A percentile compares a stretch with the other conserved stretches of the same genome.
These are phyloP conservation scores for Aureobasidium sp. DNA, from an alignment of 2,329 filamentous ascomycete species.

Conservation along the genomic window DNA sequence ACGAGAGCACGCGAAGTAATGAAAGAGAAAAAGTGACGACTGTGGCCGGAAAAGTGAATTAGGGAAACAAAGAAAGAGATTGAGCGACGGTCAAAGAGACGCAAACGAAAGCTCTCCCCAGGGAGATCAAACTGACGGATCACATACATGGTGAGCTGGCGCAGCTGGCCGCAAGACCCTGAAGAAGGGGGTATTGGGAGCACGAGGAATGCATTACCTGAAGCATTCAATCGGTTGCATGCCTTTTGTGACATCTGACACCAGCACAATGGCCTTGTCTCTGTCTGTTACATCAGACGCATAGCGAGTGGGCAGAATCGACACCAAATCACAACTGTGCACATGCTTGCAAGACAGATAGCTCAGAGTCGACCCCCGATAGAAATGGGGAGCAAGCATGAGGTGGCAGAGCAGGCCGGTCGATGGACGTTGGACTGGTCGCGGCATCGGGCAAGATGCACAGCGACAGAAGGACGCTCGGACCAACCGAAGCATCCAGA, in stretches of 20 bases:
- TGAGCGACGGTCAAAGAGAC: neutral
- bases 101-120: slow-evolving; percentile 8
- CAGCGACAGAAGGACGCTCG: neutral
- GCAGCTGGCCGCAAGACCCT: neutral
- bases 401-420: neutral
- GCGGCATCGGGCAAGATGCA: neutral
- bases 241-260: neutral
- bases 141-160: neutral
- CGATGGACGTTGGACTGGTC: neutral
- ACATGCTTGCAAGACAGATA: neutral
- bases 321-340: neutral
- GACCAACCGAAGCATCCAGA: slow-evolving; percentile 8
- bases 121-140: neutral
- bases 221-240: neutral
- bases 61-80: neutral
- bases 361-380: neutral
- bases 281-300: neutral
- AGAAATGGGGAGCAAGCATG: neutral
- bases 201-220: slow-evolving; percentile 7
- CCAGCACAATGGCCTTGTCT: slow-evolving; percentile 8
- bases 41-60: neutral
- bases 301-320: neutral
- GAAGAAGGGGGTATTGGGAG: neutral
- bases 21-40: neutral
- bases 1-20: neutral